Base-by-base conservation (phyloP, 805 yeast genomes). In the Yarrowia deformans region DNA sequence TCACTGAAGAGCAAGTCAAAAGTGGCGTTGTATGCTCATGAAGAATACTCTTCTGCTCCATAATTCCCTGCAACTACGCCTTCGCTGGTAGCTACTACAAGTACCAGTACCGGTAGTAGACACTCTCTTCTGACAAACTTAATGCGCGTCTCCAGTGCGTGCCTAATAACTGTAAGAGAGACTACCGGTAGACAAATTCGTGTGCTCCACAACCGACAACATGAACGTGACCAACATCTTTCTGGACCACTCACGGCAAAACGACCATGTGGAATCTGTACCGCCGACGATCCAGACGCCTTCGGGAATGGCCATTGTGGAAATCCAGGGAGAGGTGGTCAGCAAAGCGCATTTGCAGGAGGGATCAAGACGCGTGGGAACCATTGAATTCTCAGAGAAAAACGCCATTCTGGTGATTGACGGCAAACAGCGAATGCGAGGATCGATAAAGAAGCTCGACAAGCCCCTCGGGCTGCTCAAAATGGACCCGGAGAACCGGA, bases 271-370 rank as follows among this genome's bases (percentile, higher is more conserved):
- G 14, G 66, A 66, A 10, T 40, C 40, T 16, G 43, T 66, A 16
- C 69, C 69, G 1, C 43, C 42, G 29, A 19, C 34, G 32, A 52
- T 66, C 42, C 42, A 19, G 23, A 66, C 69, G 16, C 69, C 69
- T 0, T 66, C 69, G 12, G 69, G 69, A 7, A 50, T 66, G 60
- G 61, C 61, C 16, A 52, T 66, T 40, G 69, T 66, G 19, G 69
- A 66, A 42, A 66, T 66, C 42, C 69, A 66, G 63, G 69, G 69
- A 13, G 69, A 52, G 13, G 43, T 66, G 23, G 56, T 48, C 46
- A 63, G 55, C 19, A 40, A 42, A 8, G 23, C 50, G 9, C 49
- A 49, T 32, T 13, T 52, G 12, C 5, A n/a, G 19, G 69, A 66
- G 34, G 69, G 61, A 52, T 42, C 60, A 14, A 43, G 69, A 54